These are phyloP conservation scores for Xerocomus brunneocitrinus DNA, from an alignment of 768 basidiomycete genomes.

Conservation along the genomic window DNA sequence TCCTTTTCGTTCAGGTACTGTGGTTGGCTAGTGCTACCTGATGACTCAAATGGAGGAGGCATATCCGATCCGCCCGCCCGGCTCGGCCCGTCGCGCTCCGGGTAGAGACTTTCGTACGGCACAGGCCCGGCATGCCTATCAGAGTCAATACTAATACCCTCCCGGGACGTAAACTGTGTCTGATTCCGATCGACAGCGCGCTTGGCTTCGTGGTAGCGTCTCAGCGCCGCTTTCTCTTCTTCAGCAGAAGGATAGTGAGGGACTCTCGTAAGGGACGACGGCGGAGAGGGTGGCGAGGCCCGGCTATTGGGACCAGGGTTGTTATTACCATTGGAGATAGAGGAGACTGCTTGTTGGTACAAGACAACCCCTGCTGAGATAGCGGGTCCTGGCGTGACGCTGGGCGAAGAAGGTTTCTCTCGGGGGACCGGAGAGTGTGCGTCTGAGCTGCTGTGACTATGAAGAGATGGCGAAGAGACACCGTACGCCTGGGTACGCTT, in stretches of 20 bases:
- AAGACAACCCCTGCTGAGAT: conserved; percentile 41
- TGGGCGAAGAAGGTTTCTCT: conserved; percentile 13
- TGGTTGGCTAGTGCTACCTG: conserved; percentile 34
- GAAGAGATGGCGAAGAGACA: conserved; percentile 21
- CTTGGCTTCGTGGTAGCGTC: conserved; percentile 66
- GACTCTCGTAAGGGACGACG: conserved; percentile 25
- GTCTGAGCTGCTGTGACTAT: conserved; percentile 28
- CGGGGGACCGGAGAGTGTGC: conserved; percentile 16
- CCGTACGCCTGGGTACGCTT: conserved; percentile 48
- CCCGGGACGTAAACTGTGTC: conserved; percentile 24
- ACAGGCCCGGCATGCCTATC: conserved; percentile 39
- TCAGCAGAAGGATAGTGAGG: conserved; percentile 60
- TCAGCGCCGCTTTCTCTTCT: conserved; percentile 70
- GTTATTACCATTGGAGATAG: conserved; percentile 26
- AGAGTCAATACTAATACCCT: conserved; percentile 14
- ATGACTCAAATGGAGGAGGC: conserved; percentile 53
- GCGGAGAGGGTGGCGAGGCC: conserved; percentile 26
- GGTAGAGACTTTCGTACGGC: conserved; percentile 61
- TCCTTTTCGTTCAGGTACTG: conserved; percentile 62
- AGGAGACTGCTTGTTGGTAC: conserved; percentile 44
- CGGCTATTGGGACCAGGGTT: conserved; percentile 18
- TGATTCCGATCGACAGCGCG: conserved; percentile 64
- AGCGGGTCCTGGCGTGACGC: conserved; percentile 13
- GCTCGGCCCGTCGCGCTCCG: conserved; percentile 30
- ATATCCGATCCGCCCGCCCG: conserved; percentile 30